These are phyloP conservation scores for Aplosporella prunicola DNA, from an alignment of 2,329 filamentous ascomycete species.

Conservation along the genomic window DNA sequence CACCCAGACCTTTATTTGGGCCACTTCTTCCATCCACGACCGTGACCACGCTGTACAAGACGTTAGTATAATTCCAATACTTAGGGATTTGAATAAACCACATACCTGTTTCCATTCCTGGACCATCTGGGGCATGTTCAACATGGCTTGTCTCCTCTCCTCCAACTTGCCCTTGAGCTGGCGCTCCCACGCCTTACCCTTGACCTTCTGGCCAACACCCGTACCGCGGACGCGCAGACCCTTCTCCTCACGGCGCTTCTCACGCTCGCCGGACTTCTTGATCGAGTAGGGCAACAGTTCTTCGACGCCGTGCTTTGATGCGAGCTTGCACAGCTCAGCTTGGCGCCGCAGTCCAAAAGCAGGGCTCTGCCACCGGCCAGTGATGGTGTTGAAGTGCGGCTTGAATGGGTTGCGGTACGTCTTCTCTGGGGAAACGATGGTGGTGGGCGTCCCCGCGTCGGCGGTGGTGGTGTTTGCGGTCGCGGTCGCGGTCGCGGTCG, in stretches of 20 bases:
- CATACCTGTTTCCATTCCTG: conserved; percentile 85
- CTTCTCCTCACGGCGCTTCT: conserved; percentile 64
- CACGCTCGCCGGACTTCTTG: conserved; percentile 64
- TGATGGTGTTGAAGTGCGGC: conserved; percentile 65
- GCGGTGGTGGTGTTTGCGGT: conserved; percentile 32
- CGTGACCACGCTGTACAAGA: conserved; percentile 52
- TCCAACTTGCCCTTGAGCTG: conserved; percentile 76
- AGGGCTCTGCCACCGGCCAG: conserved; percentile 75
- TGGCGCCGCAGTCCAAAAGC: conserved; percentile 77
- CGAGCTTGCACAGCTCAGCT: conserved; percentile 83
- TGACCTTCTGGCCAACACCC: conserved; percentile 83
- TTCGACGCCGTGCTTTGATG: conserved; percentile 67
- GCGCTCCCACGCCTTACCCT: conserved; percentile 90
- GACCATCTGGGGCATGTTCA: conserved; percentile 89
- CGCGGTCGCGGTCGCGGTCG: conserved; percentile 17
- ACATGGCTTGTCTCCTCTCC: conserved; percentile 81
- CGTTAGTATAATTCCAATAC: conserved; percentile 25
- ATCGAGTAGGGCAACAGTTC: conserved; percentile 66
- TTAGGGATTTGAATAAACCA: conserved; percentile 4
- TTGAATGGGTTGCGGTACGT: conserved; percentile 69
- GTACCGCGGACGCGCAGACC: conserved; percentile 85
- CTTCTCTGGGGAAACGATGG: conserved; percentile 28
- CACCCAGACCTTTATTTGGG: conserved; percentile 40
- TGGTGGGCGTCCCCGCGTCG: conserved; percentile 20
- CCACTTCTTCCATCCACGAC: conserved; percentile 66